Conservation (phyloP, 2,329 filamentous ascomycete species). For the Diaporthe sp. region DNA sequence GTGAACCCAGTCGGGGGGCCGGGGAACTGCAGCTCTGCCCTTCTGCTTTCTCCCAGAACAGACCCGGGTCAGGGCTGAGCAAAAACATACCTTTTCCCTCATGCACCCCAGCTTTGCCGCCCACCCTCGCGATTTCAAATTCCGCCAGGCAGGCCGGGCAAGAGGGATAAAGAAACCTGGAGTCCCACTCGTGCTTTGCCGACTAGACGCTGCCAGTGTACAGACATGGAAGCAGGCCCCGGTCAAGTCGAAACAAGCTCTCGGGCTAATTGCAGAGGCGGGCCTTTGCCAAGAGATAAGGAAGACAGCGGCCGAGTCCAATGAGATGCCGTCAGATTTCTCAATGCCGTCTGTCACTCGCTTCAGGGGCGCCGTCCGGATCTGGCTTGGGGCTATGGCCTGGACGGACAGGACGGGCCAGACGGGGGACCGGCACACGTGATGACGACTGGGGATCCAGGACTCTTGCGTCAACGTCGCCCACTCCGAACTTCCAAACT, state of each 20-base stretch:
- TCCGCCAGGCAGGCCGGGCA: not conserved
- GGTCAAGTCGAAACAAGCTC: slow-evolving; percentile 37
- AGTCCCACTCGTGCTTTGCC: not conserved
- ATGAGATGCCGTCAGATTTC: slow-evolving; percentile 38
- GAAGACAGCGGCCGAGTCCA: slow-evolving; percentile 25
- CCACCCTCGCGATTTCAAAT: slow-evolving; percentile 12
- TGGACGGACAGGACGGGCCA: not conserved
- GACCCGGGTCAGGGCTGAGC: slow-evolving; percentile 12
- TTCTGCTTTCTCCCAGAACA: not conserved
- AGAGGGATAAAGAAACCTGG: slow-evolving; percentile 18
- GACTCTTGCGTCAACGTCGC: slow-evolving; percentile 22
- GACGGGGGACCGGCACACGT: not conserved
- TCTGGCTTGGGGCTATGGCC: not conserved
- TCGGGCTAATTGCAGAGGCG: slow-evolving; percentile 28
- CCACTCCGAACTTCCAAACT: not conserved
- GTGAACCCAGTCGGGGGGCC: slow-evolving; percentile 7
- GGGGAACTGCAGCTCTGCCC: not conserved
- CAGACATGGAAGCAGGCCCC: slow-evolving; percentile 26
- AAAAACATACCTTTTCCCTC: not conserved
- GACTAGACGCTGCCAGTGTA: not conserved
- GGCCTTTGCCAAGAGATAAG: slow-evolving; percentile 40
- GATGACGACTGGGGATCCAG: slow-evolving; percentile 7
- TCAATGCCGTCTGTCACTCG: slow-evolving; percentile 38
- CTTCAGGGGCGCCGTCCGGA: slow-evolving; percentile 32
- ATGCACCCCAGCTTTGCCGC: slow-evolving; percentile 34